These are phyloP conservation scores for Craterostigma plantagineum DNA, from an alignment of 257 asterid species.

Conservation along the genomic window DNA sequence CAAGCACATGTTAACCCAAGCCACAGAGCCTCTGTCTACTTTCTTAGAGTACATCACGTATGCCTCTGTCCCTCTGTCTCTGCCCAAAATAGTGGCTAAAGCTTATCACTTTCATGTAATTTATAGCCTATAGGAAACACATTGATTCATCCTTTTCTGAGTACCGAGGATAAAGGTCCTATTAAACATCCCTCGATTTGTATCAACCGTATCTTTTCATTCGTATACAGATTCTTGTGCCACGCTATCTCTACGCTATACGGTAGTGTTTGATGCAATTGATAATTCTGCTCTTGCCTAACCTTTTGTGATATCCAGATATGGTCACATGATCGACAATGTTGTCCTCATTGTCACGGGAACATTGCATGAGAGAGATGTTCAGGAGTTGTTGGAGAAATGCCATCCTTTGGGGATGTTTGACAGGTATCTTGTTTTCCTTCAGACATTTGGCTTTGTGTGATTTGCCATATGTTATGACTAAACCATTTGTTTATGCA, in stretches of 20 bases:
- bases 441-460: constrained; percentile 1
- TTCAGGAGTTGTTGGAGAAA: constrained; percentile 83
- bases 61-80: constrained; percentile 6
- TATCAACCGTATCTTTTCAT: too few species aligned
- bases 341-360: constrained; percentile 86
- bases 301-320: too few species aligned
- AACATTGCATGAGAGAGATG: constrained; percentile 84
- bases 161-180: too few species aligned
- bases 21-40: constrained; percentile 76
- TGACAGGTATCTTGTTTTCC: constrained; percentile 38
- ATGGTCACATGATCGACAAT: constrained; percentile 91
- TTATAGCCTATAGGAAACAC: too few species aligned
- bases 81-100: too few species aligned
- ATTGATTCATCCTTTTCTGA: too few species aligned
- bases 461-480: constrained; percentile 2
- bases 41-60: constrained; percentile 75
- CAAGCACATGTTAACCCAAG: constrained; percentile 78
- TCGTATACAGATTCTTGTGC: too few species aligned
- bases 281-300: too few species aligned
- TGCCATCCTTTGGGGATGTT: constrained; percentile 96
- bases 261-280: too few species aligned
- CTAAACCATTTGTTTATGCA: constrained; percentile 14
- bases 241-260: too few species aligned
- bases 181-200: too few species aligned
- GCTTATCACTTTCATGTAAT: too few species aligned